Evolutionary conservation across 2,329 filamentous ascomycete genomes (phyloP).

Genomic region (Xylariaceae sp.): DNA sequence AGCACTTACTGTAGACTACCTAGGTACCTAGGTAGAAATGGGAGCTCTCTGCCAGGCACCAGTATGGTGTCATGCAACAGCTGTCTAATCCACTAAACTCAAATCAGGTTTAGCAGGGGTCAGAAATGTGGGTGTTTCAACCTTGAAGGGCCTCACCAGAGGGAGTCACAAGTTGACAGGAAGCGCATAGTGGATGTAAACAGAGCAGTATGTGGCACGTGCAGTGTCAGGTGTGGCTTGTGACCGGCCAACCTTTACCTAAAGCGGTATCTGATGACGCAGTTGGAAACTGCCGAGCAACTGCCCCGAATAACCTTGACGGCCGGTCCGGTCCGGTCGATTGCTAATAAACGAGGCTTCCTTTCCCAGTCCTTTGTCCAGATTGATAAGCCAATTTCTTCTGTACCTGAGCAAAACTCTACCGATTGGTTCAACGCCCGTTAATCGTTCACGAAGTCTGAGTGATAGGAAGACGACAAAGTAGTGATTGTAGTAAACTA

Average conservation of each 20-base stretch:
- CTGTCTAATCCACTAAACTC: slow-evolving; percentile 21
- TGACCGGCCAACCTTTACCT: slow-evolving; percentile 19
- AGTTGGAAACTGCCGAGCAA: slow-evolving; percentile 25
- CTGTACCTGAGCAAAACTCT: no score
- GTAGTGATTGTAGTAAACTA: no score
- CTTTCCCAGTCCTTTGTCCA: no score
- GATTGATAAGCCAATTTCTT: no score
- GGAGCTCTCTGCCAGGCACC: slow-evolving; percentile 17
- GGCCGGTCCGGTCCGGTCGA: background rate
- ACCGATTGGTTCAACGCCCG: no score
- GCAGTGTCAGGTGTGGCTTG: slow-evolving; percentile 22
- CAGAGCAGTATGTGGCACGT: slow-evolving; percentile 15
- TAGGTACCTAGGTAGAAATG: background rate
- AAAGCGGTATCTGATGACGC: slow-evolving; percentile 27
- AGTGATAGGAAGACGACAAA: no score
- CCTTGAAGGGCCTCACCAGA: no score
- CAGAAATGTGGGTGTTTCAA: slow-evolving; percentile 15
- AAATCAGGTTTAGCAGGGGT: slow-evolving; percentile 15
- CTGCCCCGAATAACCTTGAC: slow-evolving; percentile 1
- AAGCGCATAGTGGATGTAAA: background rate
- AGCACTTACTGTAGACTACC: background rate
- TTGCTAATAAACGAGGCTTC: no score
- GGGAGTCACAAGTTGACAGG: background rate
- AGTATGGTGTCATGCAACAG: slow-evolving; percentile 10
- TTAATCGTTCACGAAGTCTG: no score